Base-by-base conservation (phyloP, 202 grass and related monocot species). In the Schoenoplectus tabernaemontani region DNA sequence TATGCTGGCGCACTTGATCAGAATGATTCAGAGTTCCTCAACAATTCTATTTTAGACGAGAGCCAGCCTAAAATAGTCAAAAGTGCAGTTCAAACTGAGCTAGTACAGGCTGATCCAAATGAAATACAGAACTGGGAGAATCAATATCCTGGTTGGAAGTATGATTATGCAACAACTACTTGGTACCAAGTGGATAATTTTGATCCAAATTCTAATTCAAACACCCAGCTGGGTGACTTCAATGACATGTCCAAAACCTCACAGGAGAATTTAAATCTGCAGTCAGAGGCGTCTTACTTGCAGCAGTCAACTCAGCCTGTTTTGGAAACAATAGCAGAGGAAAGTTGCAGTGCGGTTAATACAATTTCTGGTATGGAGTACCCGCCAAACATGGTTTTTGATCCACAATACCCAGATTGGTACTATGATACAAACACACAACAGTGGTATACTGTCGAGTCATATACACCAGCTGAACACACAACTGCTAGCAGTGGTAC, bases 81-180 rank as follows among this genome's bases (percentile, higher is more conserved):
- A 71, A 59, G 41, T 78, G 22, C 26, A 62, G 50, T 63, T 41
- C 12, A 73, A 30, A 16, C 7, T 1, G 74, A 86, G 37, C 2
- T 15, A 54, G 20, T 62, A 63, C 4, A 72, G 38, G 46, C 46
- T 36, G 87, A 87, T 71, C 58, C 82, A 30, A 77, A 48, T 54
- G 90, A 92, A 88, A 87, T 87, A 67, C 79, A 84, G 36, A 91
- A 88, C 59, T 23, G 86, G 83, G 90, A 99, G 82, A 90, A 82
- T 83, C 76, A 89, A 50, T 95, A 99, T 79, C 96, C 96, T 9
- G 90, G 92, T 15, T 99, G 91, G 90, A 95, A 89, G 79, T 99
- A 84, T 47, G 85, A 99, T 23, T 66, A 86, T 24, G 83, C 44
- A 0, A 91, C 90, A 0, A 88, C 89, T 57, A 88, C 87, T 23